Base-by-base conservation (phyloP, 495 filamentous ascomycete species). In the Xylaria castorea region DNA sequence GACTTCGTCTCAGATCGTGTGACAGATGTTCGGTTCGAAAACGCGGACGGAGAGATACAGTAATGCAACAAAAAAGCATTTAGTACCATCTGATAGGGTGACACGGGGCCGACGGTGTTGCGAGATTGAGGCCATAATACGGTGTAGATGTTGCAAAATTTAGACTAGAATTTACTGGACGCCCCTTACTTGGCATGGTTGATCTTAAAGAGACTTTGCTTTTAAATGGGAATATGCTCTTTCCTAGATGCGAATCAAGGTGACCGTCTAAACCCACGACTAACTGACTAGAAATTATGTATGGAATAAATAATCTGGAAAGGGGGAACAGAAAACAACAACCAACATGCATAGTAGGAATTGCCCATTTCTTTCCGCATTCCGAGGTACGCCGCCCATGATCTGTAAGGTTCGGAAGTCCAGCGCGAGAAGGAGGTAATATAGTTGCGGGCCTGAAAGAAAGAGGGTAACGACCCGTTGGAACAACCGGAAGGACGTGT, bases 171-270 rank as follows among this genome's bases (percentile, higher is more conserved):
- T 38, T 32, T 36, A 61, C 32, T 61, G 22, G 7, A 61, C 20
- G 12, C 32, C n/a, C 2, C 20, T 30, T 32, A 57, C 3, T 42
- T 67, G 46, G 40, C 27, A 32, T 67, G 18, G 25, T 40, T 22
- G 50, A 68, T 32, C 48, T 55, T 55, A 48, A 16, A 42, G n/a
- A 40, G 22, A 16, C 22, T 20, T 22, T 30, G 25, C 22, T 55
- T 68, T 68, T 44, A 36, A 68, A 68, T 57, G 50, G n/a, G 22
- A 55, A 68, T 68, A 55, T 68, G 66, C 66, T 69, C 67, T 68
- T 68, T 61, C 67, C 40, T 60, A 60, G 51, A 69, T 68, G 66
- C 66, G 66, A 68, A 68, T 68, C 66, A 68, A 68, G n/a, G 51
- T 68, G 66, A 55, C 66, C 66, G 44, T 68, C 66, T 68, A 68